Evolutionary conservation across 164 flowering plant species (phyloP), one percentile per base, ranked within the genome.

Genomic region (Nymphaea thermarum): DNA sequence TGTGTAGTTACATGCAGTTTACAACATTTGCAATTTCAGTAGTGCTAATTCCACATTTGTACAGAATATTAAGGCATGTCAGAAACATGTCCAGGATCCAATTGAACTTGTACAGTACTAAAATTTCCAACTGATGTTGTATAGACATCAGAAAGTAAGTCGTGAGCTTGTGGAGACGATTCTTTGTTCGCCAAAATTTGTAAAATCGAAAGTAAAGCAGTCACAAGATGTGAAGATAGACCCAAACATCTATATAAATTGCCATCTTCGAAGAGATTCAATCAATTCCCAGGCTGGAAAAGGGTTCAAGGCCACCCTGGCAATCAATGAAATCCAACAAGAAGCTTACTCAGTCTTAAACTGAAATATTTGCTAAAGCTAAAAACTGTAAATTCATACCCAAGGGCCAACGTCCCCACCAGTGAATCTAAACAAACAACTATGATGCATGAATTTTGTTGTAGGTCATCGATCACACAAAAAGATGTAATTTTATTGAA

Each of bases 211-310:
- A 25, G 36, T 25, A 25, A 25, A 25, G 36, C 36, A 25, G 36
- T 25, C 1, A 25, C 36, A 25, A 25, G 36, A 25, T 25, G 36
- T 25, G 57, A 51, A 15, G 57, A 51, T 15, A 51, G 14, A 5
- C 57, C 57, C 57, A 51, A 51, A 51, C 14, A 51, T 51, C 57
- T 51, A 51, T 10, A 51, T 8, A 51, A 2, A 51, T 51, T 51
- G 8, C 57, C 57, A 51, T 15, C 57, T 51, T 51, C 14, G 57
- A 51, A 51, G 57, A 8, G 8, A 51, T 51, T 72, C 88, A 91
- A 70, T 91, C 98, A 68, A 91, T 87, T 74, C 94, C 94, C 92
- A 91, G 76, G 84, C 87, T 84, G 65, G 89, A 83, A 77, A 75
- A 84, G 62, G 91, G 83, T 77, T 89, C 98, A 77, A 79, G 80